These are phyloP conservation scores for Psilocybe tampanensis DNA, from an alignment of 768 basidiomycete species.

Conservation along the genomic window DNA sequence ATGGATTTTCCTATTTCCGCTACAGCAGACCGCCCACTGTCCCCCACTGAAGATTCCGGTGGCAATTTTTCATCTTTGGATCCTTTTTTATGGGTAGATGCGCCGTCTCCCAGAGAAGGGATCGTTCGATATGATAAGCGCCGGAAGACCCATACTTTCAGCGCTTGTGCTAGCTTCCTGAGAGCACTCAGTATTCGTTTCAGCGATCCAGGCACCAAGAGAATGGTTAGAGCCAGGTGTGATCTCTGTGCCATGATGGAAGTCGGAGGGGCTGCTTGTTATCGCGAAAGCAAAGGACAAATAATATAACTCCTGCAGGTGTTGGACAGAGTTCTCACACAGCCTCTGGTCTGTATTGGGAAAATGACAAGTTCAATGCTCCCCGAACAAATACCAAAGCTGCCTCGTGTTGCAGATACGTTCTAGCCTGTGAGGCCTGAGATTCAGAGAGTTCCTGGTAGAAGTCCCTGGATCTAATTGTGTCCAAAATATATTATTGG, in stretches of 20 bases:
- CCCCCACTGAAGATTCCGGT: not conserved
- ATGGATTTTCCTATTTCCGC: not conserved
- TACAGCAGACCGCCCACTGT: no score
- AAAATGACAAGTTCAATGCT: not conserved
- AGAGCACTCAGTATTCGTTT: not conserved
- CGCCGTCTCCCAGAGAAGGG: not conserved
- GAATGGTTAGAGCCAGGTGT: not conserved
- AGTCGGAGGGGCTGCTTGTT: not conserved
- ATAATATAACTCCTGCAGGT: not conserved
- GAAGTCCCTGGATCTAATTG: no score
- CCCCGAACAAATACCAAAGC: no score
- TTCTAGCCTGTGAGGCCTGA: no score
- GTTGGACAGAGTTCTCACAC: not conserved
- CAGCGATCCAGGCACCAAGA: not conserved
- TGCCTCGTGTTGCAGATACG: no score
- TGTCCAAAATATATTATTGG: no score
- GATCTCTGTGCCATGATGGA: not conserved
- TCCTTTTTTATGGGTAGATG: not conserved
- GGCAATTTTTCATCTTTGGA: not conserved
- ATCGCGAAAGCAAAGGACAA: not conserved
- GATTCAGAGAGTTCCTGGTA: no score
- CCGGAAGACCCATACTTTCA: not conserved
- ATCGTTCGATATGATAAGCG: not conserved
- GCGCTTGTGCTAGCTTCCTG: not conserved
- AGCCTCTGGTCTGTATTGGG: not conserved